These are phyloP conservation scores for Rusavskia elegans DNA, from an alignment of 495 filamentous ascomycete genomes.

Conservation along the genomic window DNA sequence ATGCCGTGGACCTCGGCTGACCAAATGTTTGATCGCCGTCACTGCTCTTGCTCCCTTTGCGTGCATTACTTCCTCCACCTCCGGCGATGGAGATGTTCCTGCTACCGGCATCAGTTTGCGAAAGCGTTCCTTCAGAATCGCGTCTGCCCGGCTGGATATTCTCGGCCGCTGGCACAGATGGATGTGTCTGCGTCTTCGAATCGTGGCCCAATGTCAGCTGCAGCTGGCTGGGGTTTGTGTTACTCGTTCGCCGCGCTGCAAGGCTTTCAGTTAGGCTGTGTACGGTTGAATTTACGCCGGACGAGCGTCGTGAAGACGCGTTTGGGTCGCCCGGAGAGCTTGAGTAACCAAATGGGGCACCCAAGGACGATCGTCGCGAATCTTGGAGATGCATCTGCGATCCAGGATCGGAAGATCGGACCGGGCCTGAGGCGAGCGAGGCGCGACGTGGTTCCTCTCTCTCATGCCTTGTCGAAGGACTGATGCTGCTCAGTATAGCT, in stretches of 20 bases:
- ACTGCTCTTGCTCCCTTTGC: conserved; percentile 11
- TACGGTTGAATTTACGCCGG: conserved; percentile 12
- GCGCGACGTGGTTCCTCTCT: conserved; percentile 7
- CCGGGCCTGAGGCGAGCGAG: conserved; percentile 2
- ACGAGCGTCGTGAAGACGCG: conserved; percentile 14
- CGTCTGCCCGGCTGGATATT: conserved; percentile 9
- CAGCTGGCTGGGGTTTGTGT: conserved; percentile 16
- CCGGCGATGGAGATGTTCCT: conserved; percentile 1
- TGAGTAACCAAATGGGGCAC: conserved; percentile 3
- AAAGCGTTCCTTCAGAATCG: conserved; percentile 13
- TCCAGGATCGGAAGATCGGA: conserved; percentile 2
- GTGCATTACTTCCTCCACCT: conserved; percentile 3
- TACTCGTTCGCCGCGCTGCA: conserved; percentile 12
- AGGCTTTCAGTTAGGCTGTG: conserved; percentile 1
- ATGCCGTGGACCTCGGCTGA: background rate
- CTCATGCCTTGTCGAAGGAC: background rate
- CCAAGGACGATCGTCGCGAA: conserved; percentile 12
- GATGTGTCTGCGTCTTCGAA: conserved; percentile 1
- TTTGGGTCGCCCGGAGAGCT: conserved; percentile 2
- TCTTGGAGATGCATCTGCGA: background rate
- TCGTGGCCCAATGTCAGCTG: conserved; percentile 10
- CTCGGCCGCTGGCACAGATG: conserved; percentile 4
- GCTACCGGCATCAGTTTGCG: conserved; percentile 4
- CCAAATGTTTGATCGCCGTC: conserved; percentile 4
- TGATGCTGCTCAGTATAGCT: background rate